Evolutionary conservation across 306 rosid species (phyloP).

Genomic region (Notholithocarpus densiflorus): DNA sequence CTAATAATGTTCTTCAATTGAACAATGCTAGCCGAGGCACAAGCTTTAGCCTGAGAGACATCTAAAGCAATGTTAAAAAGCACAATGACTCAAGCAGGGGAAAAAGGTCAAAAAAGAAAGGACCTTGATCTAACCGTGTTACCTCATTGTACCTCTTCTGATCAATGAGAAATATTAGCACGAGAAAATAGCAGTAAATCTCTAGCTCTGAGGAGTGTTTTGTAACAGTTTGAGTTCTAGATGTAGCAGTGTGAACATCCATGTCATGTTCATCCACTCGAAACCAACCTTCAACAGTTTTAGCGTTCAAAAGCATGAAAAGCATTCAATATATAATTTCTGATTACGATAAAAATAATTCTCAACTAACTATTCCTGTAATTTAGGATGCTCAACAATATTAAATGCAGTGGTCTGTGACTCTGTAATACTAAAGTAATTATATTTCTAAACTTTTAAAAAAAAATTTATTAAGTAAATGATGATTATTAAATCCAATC

Average conservation of each 20-base stretch:
- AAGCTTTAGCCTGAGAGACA: conserved; percentile 67
- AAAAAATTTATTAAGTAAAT: too few species aligned
- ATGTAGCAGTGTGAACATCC: conserved; percentile 84
- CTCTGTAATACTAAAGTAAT: too few species aligned
- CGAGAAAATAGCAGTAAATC: conserved; percentile 61
- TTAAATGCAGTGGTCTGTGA: too few species aligned
- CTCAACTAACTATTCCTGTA: not conserved
- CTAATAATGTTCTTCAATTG: conserved; percentile 76
- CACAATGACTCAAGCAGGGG: not conserved
- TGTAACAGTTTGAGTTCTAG: conserved; percentile 52
- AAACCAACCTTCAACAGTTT: conserved; percentile 3
- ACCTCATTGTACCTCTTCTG: conserved; percentile 86
- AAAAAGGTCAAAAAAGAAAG: not conserved
- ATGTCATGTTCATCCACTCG: conserved; percentile 79
- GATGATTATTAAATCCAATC: too few species aligned
- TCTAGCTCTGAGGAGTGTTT: conserved; percentile 78
- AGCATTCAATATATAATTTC: not conserved
- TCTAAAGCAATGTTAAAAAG: not conserved
- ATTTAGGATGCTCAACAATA: not conserved
- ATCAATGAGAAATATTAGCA: conserved; percentile 80
- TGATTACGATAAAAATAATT: not conserved
- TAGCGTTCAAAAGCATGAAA: not conserved
- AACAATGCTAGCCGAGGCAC: conserved; percentile 80
- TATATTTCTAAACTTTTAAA: too few species aligned
- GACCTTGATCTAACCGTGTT: not conserved